These are phyloP conservation scores for Sporothrix euskadiensis DNA, from an alignment of 2,329 filamentous ascomycete species.

Conservation along the genomic window DNA sequence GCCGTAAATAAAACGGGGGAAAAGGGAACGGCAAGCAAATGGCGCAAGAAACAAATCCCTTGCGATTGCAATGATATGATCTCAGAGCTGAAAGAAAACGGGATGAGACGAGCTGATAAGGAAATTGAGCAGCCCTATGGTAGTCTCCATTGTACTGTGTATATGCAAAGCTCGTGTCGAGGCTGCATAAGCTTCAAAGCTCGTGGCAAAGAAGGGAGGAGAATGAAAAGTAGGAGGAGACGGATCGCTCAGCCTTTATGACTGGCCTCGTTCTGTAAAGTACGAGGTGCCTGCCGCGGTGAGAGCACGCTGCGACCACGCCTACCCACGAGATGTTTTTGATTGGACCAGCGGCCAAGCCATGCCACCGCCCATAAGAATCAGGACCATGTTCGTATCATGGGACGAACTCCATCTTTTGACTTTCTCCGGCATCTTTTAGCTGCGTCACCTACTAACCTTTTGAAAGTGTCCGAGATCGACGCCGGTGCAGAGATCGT, in stretches of 20 bases:
- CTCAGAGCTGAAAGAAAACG: neutral
- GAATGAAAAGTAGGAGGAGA: neutral
- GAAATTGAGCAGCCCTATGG: neutral
- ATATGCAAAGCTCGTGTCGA: neutral
- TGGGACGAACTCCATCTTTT: constrained; percentile 6
- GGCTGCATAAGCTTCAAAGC: neutral
- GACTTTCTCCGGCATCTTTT: neutral
- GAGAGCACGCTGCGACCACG: neutral
- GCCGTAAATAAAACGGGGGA: neutral
- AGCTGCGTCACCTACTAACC: neutral
- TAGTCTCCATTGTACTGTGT: neutral
- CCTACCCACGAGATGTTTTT: neutral
- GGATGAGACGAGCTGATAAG: neutral
- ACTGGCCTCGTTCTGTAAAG: neutral
- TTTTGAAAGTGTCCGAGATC: neutral
- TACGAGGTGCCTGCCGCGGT: neutral
- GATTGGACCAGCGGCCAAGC: constrained; percentile 12
- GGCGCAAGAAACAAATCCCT: neutral
- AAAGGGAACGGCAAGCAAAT: neutral
- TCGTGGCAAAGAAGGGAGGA: neutral
- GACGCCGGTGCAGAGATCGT: neutral
- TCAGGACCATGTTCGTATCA: neutral
- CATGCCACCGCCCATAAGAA: neutral
- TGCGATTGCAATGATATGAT: neutral
- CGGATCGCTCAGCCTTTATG: neutral